Base-by-base conservation (phyloP, 805 yeast species). In the Starmerella gropengiesseri region DNA sequence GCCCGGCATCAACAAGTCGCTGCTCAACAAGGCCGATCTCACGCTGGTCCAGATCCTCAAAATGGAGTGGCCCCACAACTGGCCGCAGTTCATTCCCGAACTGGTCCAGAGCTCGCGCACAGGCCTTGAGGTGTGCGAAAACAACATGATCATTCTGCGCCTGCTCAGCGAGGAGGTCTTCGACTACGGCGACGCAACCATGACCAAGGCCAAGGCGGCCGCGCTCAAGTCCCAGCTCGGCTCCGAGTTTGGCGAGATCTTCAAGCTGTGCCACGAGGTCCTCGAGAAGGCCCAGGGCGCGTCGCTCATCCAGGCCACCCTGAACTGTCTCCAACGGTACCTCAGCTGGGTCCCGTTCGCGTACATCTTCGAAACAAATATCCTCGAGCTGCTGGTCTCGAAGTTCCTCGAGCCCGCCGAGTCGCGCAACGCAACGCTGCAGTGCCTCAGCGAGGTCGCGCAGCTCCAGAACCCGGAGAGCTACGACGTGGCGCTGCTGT, bases 61-160 rank as follows among this genome's bases (percentile, higher is more conserved):
- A 58, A 97, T 91, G 65, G 99, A 91, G 61, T 91, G 99, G 99
- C 99, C 99, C 26, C 84, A 79, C 54, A 82, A 87, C 61, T 91
- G 99, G 99, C 97, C 97, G 16, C 82, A 80, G 55, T 91, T 91
- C 57, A 81, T 91, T 39, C 95, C 95, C 14, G 98, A 91, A 61
- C 74, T 91, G 44, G 91, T 89, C 36, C 74, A 72, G 47, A 79
- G 94, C 50, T 78, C 93, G 35, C 75, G 84, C 50, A 76, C 89
- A 12, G 79, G 91, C 18, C 76, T 82, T 61, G 89, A 86, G 56
- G 95, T 91, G 40, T 91, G 98, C 67, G 98, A 91, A 63, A 91
- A 91, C 66, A 91, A 91, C 65, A 89, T 91, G 97, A 77, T 78
- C 48, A 87, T 91, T 46, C 71, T 91, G 60, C 81, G 81, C 55